Base-by-base conservation (phyloP, 2,329 filamentous ascomycete species). In the Alternaria ethzedia region DNA sequence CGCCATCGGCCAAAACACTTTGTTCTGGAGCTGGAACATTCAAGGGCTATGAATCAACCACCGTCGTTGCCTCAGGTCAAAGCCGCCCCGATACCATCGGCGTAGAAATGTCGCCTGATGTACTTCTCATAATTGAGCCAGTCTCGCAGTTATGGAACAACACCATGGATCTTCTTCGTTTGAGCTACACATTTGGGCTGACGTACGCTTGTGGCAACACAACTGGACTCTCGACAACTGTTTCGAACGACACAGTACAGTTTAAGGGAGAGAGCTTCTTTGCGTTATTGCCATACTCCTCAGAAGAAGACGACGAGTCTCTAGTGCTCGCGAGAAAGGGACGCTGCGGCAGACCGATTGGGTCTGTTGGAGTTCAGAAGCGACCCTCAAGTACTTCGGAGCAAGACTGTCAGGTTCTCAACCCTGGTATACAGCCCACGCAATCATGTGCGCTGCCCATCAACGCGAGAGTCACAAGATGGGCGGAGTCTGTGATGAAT, bases 261-360 rank as follows among this genome's bases (percentile, higher is more conserved):
- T 17, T 41, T 17, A 1, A 41, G 4, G 15, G 36, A 17, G 36
- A 3, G n/a, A 41, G 0, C 1, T 0, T 41, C 8, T 41, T 41
- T 41, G 36, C 4, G 15, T 0, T 41, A 17, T 41, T 41, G 0
- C 1, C 1, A 41, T 17, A 1, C 0, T 0, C 1, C 8, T 0
- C 8, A 17, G 36, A 41, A 8, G 36, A 3, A 41, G 36, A 41
- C 32, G 0, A 41, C 2, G 32, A 2, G 7, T 3, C 0, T 5
- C 0, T 41, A 10, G 2, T 1, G 8, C 32, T 41, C 36, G 36
- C 36, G 3, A 41, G 36, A 3, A 41, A 41, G 36, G 36, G 36
- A 6, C 3, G 2, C 3, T 41, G 36, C n/a, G 36, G 2, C 9
- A 41, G 0, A 0, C n/a, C 36, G 2, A 41, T 41, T 5, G 36